Conservation (phyloP, 306 rosid species). For the Pyrus betulifolia region DNA sequence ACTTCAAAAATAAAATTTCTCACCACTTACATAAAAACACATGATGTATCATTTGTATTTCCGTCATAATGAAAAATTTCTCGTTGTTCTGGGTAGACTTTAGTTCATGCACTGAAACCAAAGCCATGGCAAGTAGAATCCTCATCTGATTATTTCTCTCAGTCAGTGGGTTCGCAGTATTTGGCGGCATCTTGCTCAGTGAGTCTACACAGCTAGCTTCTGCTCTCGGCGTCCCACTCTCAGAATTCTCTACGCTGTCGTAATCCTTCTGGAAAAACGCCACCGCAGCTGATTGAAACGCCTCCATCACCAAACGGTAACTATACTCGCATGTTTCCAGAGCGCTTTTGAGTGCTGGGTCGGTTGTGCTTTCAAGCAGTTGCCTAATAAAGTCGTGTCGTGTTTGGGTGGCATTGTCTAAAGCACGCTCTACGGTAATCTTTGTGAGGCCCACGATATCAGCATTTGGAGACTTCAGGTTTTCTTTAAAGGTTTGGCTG, state of each 20-base stretch:
- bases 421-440: conserved; percentile 15
- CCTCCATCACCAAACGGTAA: background rate
- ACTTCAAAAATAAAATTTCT: too few relatives aligned
- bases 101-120: background rate
- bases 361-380: background rate
- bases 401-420: conserved; percentile 4
- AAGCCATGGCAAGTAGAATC: conserved; percentile 20
- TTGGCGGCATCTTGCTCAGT: background rate
- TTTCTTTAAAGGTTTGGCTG: conserved; percentile 6
- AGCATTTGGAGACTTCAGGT: background rate
- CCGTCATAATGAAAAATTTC: too few relatives aligned
- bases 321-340: background rate
- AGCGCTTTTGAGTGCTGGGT: background rate
- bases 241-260: background rate
- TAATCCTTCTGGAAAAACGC: background rate
- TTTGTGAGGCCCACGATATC: conserved; percentile 9
- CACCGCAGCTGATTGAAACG: background rate
- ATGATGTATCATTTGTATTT: too few relatives aligned
- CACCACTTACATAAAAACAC: too few relatives aligned
- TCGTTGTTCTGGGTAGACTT: too few relatives aligned
- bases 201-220: conserved; percentile 7
- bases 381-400: background rate
- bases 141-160: conserved; percentile 12
- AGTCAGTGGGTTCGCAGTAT: background rate
- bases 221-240: conserved; percentile 8